A percentile compares a stretch with the other conserved stretches of the same genome.
phyloP scores from a whole-genome alignment of 2,329 filamentous ascomycete genomes.

The Lanzia echinophila region DNA sequence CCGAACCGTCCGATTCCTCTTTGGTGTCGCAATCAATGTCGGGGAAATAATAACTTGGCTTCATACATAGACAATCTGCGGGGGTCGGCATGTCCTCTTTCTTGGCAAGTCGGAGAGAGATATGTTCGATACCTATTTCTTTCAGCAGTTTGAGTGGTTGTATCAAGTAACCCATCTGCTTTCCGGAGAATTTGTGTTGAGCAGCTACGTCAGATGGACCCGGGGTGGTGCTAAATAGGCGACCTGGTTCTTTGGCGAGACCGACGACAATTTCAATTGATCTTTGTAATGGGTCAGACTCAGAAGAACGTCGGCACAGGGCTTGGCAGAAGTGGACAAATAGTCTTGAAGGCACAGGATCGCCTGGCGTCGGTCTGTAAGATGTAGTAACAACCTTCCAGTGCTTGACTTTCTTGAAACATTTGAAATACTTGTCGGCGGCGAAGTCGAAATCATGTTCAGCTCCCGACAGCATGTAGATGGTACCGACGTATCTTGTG shows the following conservation, averaged over 20 bases:
- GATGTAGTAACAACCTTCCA: slow-evolving; percentile 5
- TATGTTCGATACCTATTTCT: background rate
- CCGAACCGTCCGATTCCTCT: background rate
- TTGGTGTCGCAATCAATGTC: background rate
- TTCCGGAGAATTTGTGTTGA: background rate
- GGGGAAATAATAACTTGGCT: slow-evolving; percentile 2
- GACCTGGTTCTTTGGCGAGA: background rate
- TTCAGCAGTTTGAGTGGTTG: slow-evolving; percentile 4
- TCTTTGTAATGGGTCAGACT: background rate
- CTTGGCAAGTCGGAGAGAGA: background rate
- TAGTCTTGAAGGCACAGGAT: background rate
- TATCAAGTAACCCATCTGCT: background rate
- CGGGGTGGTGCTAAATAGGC: too few relatives aligned
- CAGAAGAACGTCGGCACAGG: background rate
- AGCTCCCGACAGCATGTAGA: background rate
- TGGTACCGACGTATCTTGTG: background rate
- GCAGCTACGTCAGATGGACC: background rate
- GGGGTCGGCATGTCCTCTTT: background rate
- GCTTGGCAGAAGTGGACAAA: slow-evolving; percentile 11
- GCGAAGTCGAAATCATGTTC: slow-evolving; percentile 2
- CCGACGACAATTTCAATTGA: slow-evolving; percentile 2
- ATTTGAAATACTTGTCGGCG: background rate
- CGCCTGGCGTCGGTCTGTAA: background rate
- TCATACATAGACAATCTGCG: background rate
- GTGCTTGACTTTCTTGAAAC: slow-evolving; percentile 1